Conservation (phyloP, 768 basidiomycete species). For the Asterophora parasitica region DNA sequence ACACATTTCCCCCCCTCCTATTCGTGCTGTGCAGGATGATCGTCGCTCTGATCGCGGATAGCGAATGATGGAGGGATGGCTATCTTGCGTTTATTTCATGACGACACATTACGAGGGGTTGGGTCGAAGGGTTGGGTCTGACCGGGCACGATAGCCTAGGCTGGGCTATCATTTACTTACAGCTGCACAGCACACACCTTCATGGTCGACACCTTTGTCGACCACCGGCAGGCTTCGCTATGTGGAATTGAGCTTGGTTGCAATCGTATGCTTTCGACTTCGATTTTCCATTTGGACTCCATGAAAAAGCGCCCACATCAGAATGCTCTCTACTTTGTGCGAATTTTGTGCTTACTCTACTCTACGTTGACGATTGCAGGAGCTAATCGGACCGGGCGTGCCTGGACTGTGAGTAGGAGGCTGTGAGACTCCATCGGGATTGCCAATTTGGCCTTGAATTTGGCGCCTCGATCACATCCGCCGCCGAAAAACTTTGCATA, state of each 20-base stretch:
- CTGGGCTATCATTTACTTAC: slow-evolving; percentile 5
- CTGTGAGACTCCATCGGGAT: too few relatives aligned
- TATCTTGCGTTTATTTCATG: background rate
- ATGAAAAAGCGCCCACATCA: too few relatives aligned
- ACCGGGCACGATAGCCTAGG: background rate
- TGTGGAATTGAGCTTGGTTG: background rate
- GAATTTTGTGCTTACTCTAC: too few relatives aligned
- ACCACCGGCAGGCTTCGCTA: background rate
- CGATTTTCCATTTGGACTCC: background rate
- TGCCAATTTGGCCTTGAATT: too few relatives aligned
- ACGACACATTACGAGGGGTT: slow-evolving; percentile 3
- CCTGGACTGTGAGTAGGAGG: too few relatives aligned
- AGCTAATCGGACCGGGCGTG: too few relatives aligned
- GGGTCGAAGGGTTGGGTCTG: slow-evolving; percentile 1
- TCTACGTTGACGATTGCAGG: too few relatives aligned
- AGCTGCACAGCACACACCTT: slow-evolving; percentile 2
- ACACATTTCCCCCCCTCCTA: background rate
- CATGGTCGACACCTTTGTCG: slow-evolving; percentile 5
- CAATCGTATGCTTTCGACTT: slow-evolving; percentile 13
- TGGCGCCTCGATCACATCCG: too few relatives aligned
- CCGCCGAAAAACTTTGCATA: too few relatives aligned
- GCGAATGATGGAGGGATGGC: slow-evolving; percentile 38
- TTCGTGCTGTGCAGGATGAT: slow-evolving; percentile 61
- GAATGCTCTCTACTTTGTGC: too few relatives aligned
- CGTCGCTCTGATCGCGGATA: slow-evolving; percentile 78